These are phyloP conservation scores for Pyricularia sp. DNA, from an alignment of 2,329 filamentous ascomycete species.

Conservation along the genomic window DNA sequence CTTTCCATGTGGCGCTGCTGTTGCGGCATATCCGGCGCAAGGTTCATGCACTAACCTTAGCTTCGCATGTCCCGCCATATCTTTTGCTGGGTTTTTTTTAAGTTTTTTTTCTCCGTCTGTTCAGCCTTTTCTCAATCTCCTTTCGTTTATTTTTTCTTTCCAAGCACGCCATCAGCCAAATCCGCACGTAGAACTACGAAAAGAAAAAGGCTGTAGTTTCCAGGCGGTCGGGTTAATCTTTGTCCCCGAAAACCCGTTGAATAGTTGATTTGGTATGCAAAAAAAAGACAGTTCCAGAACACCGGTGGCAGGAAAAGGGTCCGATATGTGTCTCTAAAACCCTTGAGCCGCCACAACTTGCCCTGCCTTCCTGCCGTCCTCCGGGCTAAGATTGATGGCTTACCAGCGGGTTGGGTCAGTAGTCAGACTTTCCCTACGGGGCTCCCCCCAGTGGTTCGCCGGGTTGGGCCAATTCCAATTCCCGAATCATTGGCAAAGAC, in stretches of 20 bases:
- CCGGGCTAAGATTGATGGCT: neutral
- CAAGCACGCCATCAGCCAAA: neutral
- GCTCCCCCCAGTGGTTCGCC: no score
- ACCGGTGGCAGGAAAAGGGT: neutral
- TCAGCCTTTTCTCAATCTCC: neutral
- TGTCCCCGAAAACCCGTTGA: neutral
- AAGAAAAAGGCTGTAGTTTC: neutral
- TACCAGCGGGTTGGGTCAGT: neutral
- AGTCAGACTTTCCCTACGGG: no score
- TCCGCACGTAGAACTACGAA: neutral
- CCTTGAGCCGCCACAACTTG: neutral
- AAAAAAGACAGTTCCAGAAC: neutral
- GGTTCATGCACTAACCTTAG: neutral
- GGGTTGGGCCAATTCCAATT: no score
- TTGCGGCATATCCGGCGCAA: neutral
- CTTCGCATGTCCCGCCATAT: neutral
- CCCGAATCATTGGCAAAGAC: neutral
- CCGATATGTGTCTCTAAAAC: neutral
- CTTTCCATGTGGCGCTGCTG: neutral
- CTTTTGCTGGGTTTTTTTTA: neutral
- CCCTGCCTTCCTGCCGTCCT: neutral
- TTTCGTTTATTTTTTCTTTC: neutral
- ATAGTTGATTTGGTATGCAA: neutral
- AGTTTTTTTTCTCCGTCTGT: neutral
- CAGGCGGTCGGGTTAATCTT: neutral